Evolutionary conservation across 1,284 basidiomycete species (phyloP).

Genomic region (Apiotrichum porosum): DNA sequence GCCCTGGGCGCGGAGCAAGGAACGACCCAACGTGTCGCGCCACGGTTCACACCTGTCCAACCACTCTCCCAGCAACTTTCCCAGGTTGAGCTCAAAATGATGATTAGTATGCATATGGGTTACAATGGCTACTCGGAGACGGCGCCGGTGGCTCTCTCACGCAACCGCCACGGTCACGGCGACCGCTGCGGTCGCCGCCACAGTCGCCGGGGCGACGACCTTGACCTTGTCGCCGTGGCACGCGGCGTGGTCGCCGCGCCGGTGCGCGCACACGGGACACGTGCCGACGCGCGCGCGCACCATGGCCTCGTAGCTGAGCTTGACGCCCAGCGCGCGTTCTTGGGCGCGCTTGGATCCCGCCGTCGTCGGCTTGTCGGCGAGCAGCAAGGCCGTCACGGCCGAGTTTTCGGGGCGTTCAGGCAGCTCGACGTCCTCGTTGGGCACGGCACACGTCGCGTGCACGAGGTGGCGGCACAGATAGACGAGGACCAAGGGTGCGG

Average conservation of each 20-base stretch:
- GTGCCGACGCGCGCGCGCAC: constrained; percentile 62
- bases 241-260: constrained; percentile 8
- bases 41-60: too few relatives aligned
- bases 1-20: too few relatives aligned
- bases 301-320: constrained; percentile 58
- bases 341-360: constrained; percentile 52
- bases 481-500: constrained; percentile 50
- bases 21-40: too few relatives aligned
- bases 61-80: too few relatives aligned
- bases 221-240: too few relatives aligned
- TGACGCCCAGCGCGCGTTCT: constrained; percentile 34
- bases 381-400: constrained; percentile 53
- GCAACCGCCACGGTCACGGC: too few relatives aligned
- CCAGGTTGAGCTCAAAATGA: too few relatives aligned
- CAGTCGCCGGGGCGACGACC: too few relatives aligned
- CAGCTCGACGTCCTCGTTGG: constrained; percentile 34
- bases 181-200: too few relatives aligned
- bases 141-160: too few relatives aligned
- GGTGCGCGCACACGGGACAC: constrained; percentile 64
- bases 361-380: constrained; percentile 57
- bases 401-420: constrained; percentile 39
- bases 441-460: constrained; percentile 61
- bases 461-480: constrained; percentile 84
- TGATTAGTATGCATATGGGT: too few relatives aligned
- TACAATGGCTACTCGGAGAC: too few relatives aligned